phyloP scores from a whole-genome alignment of 768 basidiomycete species.

The Rhodosporidiobolus odoratus region DNA sequence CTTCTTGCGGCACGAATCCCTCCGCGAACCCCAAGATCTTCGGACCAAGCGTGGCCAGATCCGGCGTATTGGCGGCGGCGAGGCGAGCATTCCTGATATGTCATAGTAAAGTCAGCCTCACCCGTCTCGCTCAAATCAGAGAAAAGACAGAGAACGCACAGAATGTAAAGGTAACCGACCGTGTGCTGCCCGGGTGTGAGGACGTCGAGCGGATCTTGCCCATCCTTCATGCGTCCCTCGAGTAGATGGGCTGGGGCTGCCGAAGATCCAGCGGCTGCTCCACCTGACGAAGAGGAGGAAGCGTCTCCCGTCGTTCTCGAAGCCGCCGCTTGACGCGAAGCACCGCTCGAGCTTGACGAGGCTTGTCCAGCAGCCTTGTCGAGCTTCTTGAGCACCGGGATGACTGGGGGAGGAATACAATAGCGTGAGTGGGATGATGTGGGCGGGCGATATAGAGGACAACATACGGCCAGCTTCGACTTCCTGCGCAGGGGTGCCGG shows the following conservation, averaged over 20 bases:
- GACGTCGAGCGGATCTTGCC: slow-evolving; percentile 63
- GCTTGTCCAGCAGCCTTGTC: slow-evolving; percentile 52
- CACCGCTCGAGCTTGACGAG: not conserved
- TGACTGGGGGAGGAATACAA: slow-evolving; percentile 4
- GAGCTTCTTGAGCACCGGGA: slow-evolving; percentile 35
- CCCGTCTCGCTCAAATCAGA: not conserved
- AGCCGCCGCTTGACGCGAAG: too few species aligned
- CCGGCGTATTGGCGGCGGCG: not conserved
- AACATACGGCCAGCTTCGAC: too few species aligned
- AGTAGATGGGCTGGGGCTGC: slow-evolving; percentile 49
- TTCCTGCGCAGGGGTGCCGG: too few species aligned
- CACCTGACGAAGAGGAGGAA: not conserved
- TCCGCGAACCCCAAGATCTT: not conserved
- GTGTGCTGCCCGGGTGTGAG: slow-evolving; percentile 59
- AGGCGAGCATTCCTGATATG: slow-evolving; percentile 14
- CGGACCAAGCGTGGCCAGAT: not conserved
- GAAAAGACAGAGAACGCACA: slow-evolving; percentile 53
- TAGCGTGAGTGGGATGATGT: not conserved
- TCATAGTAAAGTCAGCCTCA: not conserved
- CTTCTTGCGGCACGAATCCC: slow-evolving; percentile 4
- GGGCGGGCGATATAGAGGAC: not conserved
- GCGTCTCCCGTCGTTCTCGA: not conserved
- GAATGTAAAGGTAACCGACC: slow-evolving; percentile 63
- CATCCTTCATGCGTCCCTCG: slow-evolving; percentile 50
- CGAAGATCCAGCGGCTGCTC: slow-evolving; percentile 52